These are phyloP conservation scores for Globomyces pollinis-pini DNA, from an alignment of 192 early-diverging fungal species.

Conservation along the genomic window DNA sequence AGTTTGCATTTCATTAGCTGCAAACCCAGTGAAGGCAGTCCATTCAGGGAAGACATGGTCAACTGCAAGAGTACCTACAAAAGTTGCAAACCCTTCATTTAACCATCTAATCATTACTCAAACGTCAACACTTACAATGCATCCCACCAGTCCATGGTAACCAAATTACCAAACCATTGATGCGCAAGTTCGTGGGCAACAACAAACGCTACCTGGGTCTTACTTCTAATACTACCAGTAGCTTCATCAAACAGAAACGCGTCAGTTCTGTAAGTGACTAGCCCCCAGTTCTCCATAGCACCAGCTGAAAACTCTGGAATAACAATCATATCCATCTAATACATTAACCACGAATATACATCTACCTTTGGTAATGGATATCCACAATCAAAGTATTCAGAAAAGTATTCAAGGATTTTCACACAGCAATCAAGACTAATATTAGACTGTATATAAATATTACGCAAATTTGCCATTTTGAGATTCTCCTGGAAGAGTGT, in stretches of 20 bases:
- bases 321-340: constrained; percentile 70
- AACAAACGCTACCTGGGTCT: constrained; percentile 80
- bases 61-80: constrained; percentile 82
- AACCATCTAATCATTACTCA: no score
- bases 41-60: constrained; percentile 90
- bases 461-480: constrained; percentile 81
- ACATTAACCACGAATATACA: no score
- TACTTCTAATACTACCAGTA: constrained; percentile 61
- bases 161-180: constrained; percentile 83
- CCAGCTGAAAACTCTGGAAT: constrained; percentile 89
- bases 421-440: constrained; percentile 68
- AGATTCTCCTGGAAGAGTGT: constrained; percentile 70
- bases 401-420: constrained; percentile 74
- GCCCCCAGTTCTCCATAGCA: constrained; percentile 96
- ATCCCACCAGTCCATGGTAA: constrained; percentile 96
- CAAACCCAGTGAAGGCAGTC: constrained; percentile 86
- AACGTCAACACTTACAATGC: no score
- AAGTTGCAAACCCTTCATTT: constrained; percentile 97
- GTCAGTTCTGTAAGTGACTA: constrained; percentile 84
- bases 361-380: constrained; percentile 83
- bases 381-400: constrained; percentile 73
- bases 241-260: constrained; percentile 80
- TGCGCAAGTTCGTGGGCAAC: constrained; percentile 87
- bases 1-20: constrained; percentile 65
- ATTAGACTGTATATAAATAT: no score